Percentiles rank a stretch among this genome's conserved stretches.
phyloP scores from a whole-genome alignment of 1,284 basidiomycete species.

The Agaricales sp. region DNA sequence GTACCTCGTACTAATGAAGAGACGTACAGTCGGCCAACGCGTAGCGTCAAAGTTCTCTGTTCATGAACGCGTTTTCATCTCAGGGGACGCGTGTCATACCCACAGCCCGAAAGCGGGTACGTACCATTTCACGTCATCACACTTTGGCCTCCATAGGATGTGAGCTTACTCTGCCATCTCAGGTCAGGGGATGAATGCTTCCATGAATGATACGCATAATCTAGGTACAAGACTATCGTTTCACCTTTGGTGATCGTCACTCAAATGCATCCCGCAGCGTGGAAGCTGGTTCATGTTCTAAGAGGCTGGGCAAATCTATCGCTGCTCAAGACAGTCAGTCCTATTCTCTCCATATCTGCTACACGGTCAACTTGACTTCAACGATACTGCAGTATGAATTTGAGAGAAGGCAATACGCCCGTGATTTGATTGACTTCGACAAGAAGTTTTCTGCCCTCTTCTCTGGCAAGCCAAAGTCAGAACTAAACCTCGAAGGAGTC shows the following conservation, averaged over 20 bases:
- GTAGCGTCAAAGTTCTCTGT: constrained; percentile 62
- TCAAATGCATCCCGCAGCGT: constrained; percentile 28
- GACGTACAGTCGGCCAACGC: constrained; percentile 51
- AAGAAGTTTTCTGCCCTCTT: constrained; percentile 66
- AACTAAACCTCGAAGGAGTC: constrained; percentile 47
- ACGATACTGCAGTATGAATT: constrained; percentile 45
- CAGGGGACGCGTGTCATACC: constrained; percentile 76
- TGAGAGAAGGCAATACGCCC: constrained; percentile 65
- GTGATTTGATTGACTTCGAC: constrained; percentile 78
- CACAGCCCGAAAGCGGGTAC: constrained; percentile 71
- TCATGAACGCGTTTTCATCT: constrained; percentile 71
- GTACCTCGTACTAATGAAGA: constrained; percentile 4
- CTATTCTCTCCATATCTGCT: constrained; percentile 2
- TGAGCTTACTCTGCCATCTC: constrained; percentile 1
- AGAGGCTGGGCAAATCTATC: constrained; percentile 57
- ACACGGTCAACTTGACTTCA: neutral
- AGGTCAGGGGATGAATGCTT: constrained; percentile 70
- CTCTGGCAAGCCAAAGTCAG: constrained; percentile 61
- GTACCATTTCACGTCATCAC: neutral
- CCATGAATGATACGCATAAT: constrained; percentile 80
- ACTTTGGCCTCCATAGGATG: neutral
- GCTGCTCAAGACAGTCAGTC: constrained; percentile 62
- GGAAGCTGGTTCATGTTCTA: constrained; percentile 71
- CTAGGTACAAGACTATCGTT: constrained; percentile 30
- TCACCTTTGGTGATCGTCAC: neutral